Conservation (phyloP, 2,329 filamentous ascomycete genomes). For the Trichoderma koningiopsis region DNA sequence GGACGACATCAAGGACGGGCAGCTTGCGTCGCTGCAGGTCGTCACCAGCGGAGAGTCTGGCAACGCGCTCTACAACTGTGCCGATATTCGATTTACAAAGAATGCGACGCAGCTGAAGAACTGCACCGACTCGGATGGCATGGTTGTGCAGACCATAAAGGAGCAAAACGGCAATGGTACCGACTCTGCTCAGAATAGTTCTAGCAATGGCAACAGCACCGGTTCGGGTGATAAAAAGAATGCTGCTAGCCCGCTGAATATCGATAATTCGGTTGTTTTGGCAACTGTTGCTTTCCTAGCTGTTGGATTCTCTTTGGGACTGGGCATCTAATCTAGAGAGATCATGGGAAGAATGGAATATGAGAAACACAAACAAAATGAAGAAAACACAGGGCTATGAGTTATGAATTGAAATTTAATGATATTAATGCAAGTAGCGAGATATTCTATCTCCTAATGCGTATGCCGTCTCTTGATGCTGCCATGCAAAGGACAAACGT, state of each 20-base stretch:
- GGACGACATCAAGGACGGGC: slow-evolving; percentile 58
- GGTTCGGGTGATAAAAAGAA: slow-evolving; percentile 28
- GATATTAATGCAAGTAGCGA: slow-evolving; percentile 18
- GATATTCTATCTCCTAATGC: slow-evolving; percentile 20
- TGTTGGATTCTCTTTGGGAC: slow-evolving; percentile 41
- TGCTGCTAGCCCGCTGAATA: slow-evolving; percentile 32
- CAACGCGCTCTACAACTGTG: slow-evolving; percentile 72
- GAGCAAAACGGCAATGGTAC: slow-evolving; percentile 32
- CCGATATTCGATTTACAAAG: slow-evolving; percentile 69
- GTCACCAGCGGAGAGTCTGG: slow-evolving; percentile 62
- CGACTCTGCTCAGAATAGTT: not conserved
- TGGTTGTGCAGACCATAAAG: slow-evolving; percentile 44
- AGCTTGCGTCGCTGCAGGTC: slow-evolving; percentile 68
- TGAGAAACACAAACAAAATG: not conserved
- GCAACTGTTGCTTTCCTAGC: slow-evolving; percentile 43
- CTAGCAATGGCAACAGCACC: slow-evolving; percentile 15
- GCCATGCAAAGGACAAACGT: slow-evolving; percentile 13
- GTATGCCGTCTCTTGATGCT: slow-evolving; percentile 15
- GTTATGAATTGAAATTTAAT: slow-evolving; percentile 23
- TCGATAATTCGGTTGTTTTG: slow-evolving; percentile 36
- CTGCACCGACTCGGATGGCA: slow-evolving; percentile 41
- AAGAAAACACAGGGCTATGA: not conserved
- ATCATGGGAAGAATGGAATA: not conserved
- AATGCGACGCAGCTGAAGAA: slow-evolving; percentile 49
- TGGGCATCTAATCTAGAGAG: slow-evolving; percentile 39